These are phyloP conservation scores for Aspergillus sp. DNA, from an alignment of 2,329 filamentous ascomycete genomes.

Conservation along the genomic window DNA sequence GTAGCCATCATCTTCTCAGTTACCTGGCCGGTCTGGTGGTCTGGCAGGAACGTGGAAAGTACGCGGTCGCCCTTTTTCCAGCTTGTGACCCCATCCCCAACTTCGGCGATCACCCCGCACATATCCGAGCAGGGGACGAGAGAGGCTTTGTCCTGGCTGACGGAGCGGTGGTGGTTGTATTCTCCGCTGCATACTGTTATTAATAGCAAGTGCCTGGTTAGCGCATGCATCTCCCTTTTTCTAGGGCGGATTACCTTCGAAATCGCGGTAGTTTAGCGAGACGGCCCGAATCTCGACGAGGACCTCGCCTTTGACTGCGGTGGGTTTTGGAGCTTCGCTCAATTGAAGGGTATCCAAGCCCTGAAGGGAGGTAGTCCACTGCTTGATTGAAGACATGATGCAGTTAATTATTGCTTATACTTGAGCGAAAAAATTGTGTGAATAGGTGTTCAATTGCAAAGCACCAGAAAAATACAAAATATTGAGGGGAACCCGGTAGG, in stretches of 20 bases:
- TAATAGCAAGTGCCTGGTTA: not conserved
- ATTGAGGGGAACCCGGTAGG: not conserved
- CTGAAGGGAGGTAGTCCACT: slow-evolving; percentile 58
- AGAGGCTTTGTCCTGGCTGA: slow-evolving; percentile 38
- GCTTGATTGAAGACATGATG: slow-evolving; percentile 26
- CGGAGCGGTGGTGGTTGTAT: slow-evolving; percentile 64
- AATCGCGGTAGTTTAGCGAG: slow-evolving; percentile 56
- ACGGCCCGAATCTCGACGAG: slow-evolving; percentile 54
- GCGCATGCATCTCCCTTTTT: not conserved
- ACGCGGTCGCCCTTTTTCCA: slow-evolving; percentile 65
- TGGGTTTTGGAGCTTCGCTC: slow-evolving; percentile 47
- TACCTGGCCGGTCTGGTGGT: slow-evolving; percentile 60
- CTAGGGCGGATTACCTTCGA: slow-evolving; percentile 29
- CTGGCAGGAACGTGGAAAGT: slow-evolving; percentile 59
- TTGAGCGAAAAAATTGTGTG: not conserved
- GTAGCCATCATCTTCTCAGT: slow-evolving; percentile 54
- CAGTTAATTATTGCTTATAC: no score
- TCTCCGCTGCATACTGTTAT: slow-evolving; percentile 61
- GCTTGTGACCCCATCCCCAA: slow-evolving; percentile 48
- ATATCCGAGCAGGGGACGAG: slow-evolving; percentile 70
- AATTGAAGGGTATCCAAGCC: slow-evolving; percentile 56
- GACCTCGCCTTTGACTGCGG: slow-evolving; percentile 53
- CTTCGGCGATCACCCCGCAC: slow-evolving; percentile 60
- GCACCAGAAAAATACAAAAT: not conserved
- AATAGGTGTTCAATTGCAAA: not conserved